These are phyloP conservation scores for Neotropicomus parvogracilis DNA, from an alignment of 1,284 basidiomycete genomes.

Conservation along the genomic window DNA sequence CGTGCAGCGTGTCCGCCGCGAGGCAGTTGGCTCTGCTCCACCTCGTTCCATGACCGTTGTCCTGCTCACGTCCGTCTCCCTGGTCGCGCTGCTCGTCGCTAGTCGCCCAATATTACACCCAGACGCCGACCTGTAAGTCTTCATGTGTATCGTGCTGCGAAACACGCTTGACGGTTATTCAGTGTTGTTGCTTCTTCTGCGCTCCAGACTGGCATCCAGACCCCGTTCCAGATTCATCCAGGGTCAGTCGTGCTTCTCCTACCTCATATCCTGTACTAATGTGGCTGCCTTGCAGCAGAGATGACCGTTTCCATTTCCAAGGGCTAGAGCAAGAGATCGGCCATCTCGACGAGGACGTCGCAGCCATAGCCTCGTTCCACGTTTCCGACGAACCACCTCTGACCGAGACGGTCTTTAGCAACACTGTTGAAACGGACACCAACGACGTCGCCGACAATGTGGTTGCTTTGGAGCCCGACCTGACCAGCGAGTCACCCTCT, in stretches of 20 bases:
- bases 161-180: conserved; percentile 14
- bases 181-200: conserved; percentile 22
- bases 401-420: neutral
- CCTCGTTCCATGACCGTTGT: conserved; percentile 38
- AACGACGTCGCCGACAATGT: neutral
- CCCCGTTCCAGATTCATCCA: conserved; percentile 37
- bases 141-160: conserved; percentile 7
- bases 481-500: neutral
- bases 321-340: conserved; percentile 10
- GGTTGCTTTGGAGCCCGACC: neutral
- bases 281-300: conserved; percentile 12
- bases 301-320: conserved; percentile 18
- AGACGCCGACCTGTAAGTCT: conserved; percentile 25
- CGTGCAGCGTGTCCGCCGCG: conserved; percentile 20
- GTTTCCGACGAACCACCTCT: neutral
- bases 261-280: conserved; percentile 9
- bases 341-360: conserved; percentile 4
- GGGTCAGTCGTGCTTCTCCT: conserved; percentile 34
- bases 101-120: conserved; percentile 37
- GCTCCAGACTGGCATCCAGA: conserved; percentile 37
- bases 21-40: conserved; percentile 29
- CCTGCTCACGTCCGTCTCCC: conserved; percentile 40
- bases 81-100: conserved; percentile 46
- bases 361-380: conserved; percentile 8
- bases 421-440: neutral